Evolutionary conservation across 73 alveolate genomes (phyloP), one percentile per base, ranked within the genome.

Genomic region (Vitrella brassicaformis): DNA sequence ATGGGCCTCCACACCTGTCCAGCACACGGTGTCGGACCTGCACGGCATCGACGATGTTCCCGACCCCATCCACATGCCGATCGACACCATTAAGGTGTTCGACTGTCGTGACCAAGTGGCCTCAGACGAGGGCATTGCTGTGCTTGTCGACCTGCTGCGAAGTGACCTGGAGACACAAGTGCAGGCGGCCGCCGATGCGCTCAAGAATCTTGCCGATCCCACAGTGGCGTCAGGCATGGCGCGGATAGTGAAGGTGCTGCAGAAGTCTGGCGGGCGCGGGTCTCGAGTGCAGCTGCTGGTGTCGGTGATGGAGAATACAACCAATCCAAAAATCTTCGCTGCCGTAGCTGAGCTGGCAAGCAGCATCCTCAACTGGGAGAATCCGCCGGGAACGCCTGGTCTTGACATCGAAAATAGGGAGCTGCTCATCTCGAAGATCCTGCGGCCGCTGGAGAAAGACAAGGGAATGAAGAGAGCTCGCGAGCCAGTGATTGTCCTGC

Each of bases 281-380:
- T n/a, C n/a, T 14, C 7, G 64, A 9, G 22, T 39, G 7, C 22
- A 39, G 64, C 14, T 39, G 14, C 14, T 14, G 14, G 64, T 39
- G 64, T 7, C 7, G 22, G 22, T 9, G 7, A 14, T 39, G 14
- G 14, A 39, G 22, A 14, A 19, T 47, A 0, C 67, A 27, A 8
- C 31, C 31, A 66, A 27, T 10, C 71, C 71, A 66, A 31, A 27
- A 0, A 73, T 72, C 30, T 73, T 73, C 29, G 80, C 56, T 27
- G 80, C 80, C 22, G 73, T 73, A 22, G 80, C 80, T 29, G 80
- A 73, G 67, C 31, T 73, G 67, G 80, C 80, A 0, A 73, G 73
- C 27, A 73, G 65, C 45, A 72, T 73, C 28, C 67, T 73, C 27
- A 73, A 72, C 10, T 73, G 80, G 80, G 31, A 39, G 25, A 72